phyloP scores from a whole-genome alignment of 2,329 filamentous ascomycete genomes.

The Colletotrichum siamense region DNA sequence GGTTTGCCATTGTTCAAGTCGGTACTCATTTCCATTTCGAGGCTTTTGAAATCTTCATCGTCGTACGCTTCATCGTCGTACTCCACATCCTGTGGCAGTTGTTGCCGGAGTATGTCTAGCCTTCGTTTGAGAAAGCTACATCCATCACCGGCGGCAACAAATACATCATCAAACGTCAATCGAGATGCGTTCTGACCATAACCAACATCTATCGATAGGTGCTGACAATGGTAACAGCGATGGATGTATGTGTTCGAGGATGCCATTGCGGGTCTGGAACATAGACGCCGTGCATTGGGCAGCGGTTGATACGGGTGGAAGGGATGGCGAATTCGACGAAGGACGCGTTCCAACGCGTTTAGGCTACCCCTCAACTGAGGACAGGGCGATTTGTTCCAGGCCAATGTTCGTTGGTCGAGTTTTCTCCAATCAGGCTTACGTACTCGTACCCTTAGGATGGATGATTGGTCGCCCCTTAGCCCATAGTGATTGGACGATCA shows the following conservation, averaged over 20 bases:
- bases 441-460: too few relatives aligned
- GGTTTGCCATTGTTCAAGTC: background rate
- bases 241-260: background rate
- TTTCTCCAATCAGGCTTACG: background rate
- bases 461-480: background rate
- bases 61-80: too few relatives aligned
- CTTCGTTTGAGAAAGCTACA: background rate
- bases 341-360: background rate
- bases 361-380: background rate
- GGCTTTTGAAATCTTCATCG: background rate
- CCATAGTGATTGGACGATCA: background rate
- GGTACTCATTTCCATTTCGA: background rate
- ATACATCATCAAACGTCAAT: accelerated
- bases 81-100: background rate
- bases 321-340: background rate
- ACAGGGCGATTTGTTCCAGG: accelerated
- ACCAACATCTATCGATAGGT: accelerated
- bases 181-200: accelerated
- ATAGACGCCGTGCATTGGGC: accelerated
- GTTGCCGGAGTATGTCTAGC: background rate
- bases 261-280: background rate
- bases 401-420: background rate
- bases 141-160: background rate
- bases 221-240: accelerated
- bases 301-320: accelerated